Evolutionary conservation across 2,329 filamentous ascomycete species (phyloP), one percentile per base, ranked within the genome.

Genomic region (Colletotrichum siamense): DNA sequence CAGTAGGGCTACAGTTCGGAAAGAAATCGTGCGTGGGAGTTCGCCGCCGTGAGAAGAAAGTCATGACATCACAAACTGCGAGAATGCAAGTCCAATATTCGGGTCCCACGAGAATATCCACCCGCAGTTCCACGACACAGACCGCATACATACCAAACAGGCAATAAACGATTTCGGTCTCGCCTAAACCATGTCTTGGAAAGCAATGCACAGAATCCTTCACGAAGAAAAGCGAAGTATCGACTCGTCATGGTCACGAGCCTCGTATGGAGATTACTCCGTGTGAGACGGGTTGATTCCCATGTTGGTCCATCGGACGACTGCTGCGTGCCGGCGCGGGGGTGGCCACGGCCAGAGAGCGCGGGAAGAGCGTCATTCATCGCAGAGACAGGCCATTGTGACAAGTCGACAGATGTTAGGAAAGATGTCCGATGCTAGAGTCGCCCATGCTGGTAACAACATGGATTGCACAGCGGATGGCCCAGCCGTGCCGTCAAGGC

Each of bases 221-320:
- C 34, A 32, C 28, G 62, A 69, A 9, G 15, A 65, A 65, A 57
- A 34, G 26, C 13, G 18, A 13, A 52, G 62, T 52, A 34, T 28
- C 67, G 13, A 75, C 13, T 57, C 62, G 34, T 72, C 57, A 67
- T 66, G 8, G 12, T 30, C 57, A 22, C 55, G 28, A 62, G 52
- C n/a, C 44, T 30, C 32, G 22, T 22, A 57, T 49, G 55, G 15
- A 64, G 55, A 44, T 59, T 61, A 15, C 39, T 30, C 28, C 39
- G 44, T 24, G 32, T 44, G 30, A 65, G 36, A 15, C n/a, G 36
- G 24, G 18, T 16, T n/a, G 52, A 68, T 69, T 49, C 34, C 52
- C 32, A 65, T 65, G 49, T 26, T 66, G 44, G 18, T 28, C 28
- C 49, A 76, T 73, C 69, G 26, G 69, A 76, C 73, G 73, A 76